Conservation (phyloP, 306 rosid species). For the Cercis canadensis region DNA sequence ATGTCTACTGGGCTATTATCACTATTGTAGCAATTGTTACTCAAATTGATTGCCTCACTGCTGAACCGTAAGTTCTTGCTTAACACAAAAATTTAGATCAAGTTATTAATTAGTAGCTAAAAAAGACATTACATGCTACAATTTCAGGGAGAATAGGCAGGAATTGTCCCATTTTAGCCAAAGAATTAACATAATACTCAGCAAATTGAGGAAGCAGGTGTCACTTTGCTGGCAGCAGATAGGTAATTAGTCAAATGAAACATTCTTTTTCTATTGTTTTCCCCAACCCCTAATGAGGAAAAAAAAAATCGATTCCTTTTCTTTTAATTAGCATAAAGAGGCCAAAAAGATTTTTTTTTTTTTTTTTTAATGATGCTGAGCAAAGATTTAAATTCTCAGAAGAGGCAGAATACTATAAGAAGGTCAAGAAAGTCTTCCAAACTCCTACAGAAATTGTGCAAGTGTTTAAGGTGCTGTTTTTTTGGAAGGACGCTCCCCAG, state of each 20-base stretch:
- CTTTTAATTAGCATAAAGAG: neutral
- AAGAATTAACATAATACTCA: slow-evolving; percentile 40
- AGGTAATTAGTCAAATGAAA: slow-evolving; percentile 15
- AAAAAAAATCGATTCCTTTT: too few relatives aligned
- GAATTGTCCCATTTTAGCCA: slow-evolving; percentile 66
- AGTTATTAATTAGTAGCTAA: too few relatives aligned
- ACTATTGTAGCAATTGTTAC: slow-evolving; percentile 64
- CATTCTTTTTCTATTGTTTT: neutral
- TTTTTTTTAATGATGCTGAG: neutral
- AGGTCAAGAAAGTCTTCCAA: slow-evolving; percentile 32
- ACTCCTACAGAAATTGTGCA: slow-evolving; percentile 13
- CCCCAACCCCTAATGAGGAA: too few relatives aligned
- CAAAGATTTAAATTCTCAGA: slow-evolving; percentile 24
- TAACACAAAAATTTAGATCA: too few relatives aligned
- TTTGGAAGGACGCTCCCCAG: neutral
- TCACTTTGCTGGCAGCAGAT: slow-evolving; percentile 31
- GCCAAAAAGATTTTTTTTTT: too few relatives aligned
- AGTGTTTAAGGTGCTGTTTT: slow-evolving; percentile 11
- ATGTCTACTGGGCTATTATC: slow-evolving; percentile 72
- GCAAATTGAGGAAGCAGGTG: slow-evolving; percentile 34
- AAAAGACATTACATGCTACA: too few relatives aligned
- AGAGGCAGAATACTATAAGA: slow-evolving; percentile 14
- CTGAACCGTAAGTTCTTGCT: slow-evolving; percentile 50
- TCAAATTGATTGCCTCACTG: slow-evolving; percentile 53
- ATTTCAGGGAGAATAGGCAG: slow-evolving; percentile 47